Conservation (phyloP, 352 stramenopile genomes). For the Globisporangium polare region DNA sequence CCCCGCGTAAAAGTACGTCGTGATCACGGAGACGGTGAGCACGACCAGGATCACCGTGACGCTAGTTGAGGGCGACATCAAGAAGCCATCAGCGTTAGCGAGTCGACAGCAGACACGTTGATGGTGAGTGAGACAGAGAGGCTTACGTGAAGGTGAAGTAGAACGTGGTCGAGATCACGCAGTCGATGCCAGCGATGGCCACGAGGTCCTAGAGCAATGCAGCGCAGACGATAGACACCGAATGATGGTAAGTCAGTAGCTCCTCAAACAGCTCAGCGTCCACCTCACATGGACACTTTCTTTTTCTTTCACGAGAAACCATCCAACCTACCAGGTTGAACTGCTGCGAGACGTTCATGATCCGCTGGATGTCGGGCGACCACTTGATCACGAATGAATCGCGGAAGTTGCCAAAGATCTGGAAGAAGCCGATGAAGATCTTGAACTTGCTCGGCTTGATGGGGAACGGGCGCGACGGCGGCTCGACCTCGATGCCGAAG, state of each 20-base stretch:
- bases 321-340: constrained; percentile 57
- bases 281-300: not conserved
- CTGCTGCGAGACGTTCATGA: constrained; percentile 65
- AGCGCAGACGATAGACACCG: not conserved
- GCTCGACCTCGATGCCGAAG: constrained; percentile 59
- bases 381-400: constrained; percentile 67
- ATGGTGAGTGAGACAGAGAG: constrained; percentile 1
- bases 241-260: not conserved
- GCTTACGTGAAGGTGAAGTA: constrained; percentile 76
- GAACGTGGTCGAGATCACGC: constrained; percentile 64
- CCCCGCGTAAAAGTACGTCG: constrained; percentile 57
- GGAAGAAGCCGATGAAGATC: constrained; percentile 79
- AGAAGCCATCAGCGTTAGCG: not conserved
- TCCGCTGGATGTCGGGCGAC: constrained; percentile 42
- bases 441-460: constrained; percentile 73
- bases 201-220: constrained; percentile 53
- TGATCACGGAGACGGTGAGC: constrained; percentile 43
- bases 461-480: constrained; percentile 34
- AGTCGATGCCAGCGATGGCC: constrained; percentile 67
- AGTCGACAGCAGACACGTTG: not conserved
- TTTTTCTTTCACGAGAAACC: not conserved
- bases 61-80: constrained; percentile 18
- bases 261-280: not conserved
- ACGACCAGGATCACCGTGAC: constrained; percentile 51
- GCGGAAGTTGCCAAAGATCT: constrained; percentile 79